Evolutionary conservation across 78 protist genomes (phyloP), one percentile per base, ranked within the genome.

Genomic region (Dictyostelium intermedium): DNA sequence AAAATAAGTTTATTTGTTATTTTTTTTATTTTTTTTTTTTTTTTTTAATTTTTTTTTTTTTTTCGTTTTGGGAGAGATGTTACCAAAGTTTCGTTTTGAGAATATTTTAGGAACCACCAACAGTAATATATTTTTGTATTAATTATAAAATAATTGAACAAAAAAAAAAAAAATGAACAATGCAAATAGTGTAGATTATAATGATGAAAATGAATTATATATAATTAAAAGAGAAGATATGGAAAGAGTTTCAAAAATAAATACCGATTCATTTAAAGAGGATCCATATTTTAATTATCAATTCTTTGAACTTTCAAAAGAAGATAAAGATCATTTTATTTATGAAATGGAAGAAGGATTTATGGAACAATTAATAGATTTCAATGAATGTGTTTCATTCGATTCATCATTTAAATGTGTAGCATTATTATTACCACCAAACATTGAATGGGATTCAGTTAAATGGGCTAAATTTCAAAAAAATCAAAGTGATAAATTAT

Each of bases 231-330:
- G 25, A 30, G 39, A 50, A 2, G 35, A 80, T 32, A 53, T 79
- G 14, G 76, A 77, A 45, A 37, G 39, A 32, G 72, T 87, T 11
- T 23, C 53, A 9, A 25, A 61, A 18, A 60, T 87, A 27, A 87
- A 87, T 79, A 66, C 93, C 13, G 41, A 37, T 14, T 77, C 93
- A 45, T 87, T 87, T 43, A 34, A 27, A 8, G 23, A 35, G 1
- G 93, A 87, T 30, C 93, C 84, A 18, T 87, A 87, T 66, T 20
- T 87, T 20, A 87, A 87, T 53, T 87, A 87, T 30, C 81, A 79
- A 84, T 87, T 73, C 39, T 20, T 78, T 66, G 93, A 87, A 43
- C 70, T 87, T 16, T 25, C 74, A n/a, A 56, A 73, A n/a, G 60
- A n/a, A 53, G 92, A 74, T n/a, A 37, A 70, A 56, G 20, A 30